Evolutionary conservation across 805 yeast genomes (phyloP).

Genomic region (Kazachstania africana): DNA sequence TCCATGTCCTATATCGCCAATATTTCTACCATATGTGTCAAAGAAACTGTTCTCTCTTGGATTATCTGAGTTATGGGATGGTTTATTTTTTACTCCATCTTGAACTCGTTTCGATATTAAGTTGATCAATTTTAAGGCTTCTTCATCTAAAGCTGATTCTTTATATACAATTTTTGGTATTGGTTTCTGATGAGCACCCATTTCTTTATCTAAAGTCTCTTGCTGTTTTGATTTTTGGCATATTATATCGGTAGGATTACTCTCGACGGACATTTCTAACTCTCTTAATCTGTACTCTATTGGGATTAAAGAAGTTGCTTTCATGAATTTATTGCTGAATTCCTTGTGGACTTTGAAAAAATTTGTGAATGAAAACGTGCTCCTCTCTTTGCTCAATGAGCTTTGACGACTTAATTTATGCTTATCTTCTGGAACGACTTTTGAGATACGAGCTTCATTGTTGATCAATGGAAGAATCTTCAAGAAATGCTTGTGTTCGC

Average conservation of each 20-base stretch:
- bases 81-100: slow-evolving; percentile 28
- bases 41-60: slow-evolving; percentile 17
- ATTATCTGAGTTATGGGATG: slow-evolving; percentile 3
- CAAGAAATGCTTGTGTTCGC: slow-evolving; percentile 21
- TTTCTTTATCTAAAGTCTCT: background rate
- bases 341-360: too few relatives aligned
- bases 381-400: too few relatives aligned
- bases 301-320: slow-evolving; percentile 9
- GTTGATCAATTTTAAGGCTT: slow-evolving; percentile 38
- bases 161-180: slow-evolving; percentile 17
- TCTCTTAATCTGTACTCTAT: background rate
- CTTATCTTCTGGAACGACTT: slow-evolving; percentile 7
- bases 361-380: too few relatives aligned
- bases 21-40: slow-evolving; percentile 39
- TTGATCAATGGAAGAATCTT: slow-evolving; percentile 13
- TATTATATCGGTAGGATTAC: too few relatives aligned
- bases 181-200: background rate
- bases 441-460: slow-evolving; percentile 10
- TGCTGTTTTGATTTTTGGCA: background rate
- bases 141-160: slow-evolving; percentile 38
- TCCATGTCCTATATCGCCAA: slow-evolving; percentile 73
- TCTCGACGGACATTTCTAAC: background rate
- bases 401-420: background rate
- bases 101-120: slow-evolving; percentile 38
- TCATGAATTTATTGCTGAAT: slow-evolving; percentile 5